Base-by-base conservation (phyloP, 805 yeast species). In the Sporopachydermia quercuum region DNA sequence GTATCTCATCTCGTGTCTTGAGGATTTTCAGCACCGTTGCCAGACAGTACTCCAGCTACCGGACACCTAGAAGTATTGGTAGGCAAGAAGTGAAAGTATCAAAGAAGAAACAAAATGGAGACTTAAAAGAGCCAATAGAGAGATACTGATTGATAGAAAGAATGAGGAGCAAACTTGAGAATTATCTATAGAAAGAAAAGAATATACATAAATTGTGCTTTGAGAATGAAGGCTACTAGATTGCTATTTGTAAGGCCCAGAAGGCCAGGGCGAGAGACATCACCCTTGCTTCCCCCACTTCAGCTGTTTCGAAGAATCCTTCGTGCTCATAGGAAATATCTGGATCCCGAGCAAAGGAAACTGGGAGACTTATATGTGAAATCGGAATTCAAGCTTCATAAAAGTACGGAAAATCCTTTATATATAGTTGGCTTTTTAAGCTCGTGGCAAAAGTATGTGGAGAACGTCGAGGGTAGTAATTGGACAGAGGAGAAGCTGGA, bases 391-490 rank as follows among this genome's bases (percentile, higher is more conserved):
- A 75, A 76, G 50, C 78, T 87, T 4, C 98, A 91, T 60, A 71
- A 76, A 43, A 58, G 64, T 37, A 70, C 79, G 4, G 95, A 85
- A 47, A 86, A 91, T 56, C 97, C 99, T 3, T 66, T 85, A 16
- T 94, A 89, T 53, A 85, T 91, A 23, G 86, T 91, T 6, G 98
- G 96, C 6, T 91, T 91, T 50, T 65, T 91, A 45, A 75, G 94
- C 1, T 78, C 84, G 44, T 91, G 99, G 99, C 98, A 91, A 38
- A 55, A 58, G 42, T 63, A 63, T 40, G 50, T 55, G 8, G 64
- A 60, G 47, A 47, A 51, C 18, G 48, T 54, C 44, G 52, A 46
- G 42, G 65, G 69, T 30, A 80, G 73, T 8, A 63, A 65, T 37
- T 81, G 89, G 91, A 58, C 63, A 49, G 73, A 69, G 39, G 78